A percentile compares a stretch with the other conserved stretches of the same genome.
These are phyloP conservation scores for Colletotrichum limetticola DNA, from an alignment of 2,329 filamentous ascomycete genomes.

Conservation along the genomic window DNA sequence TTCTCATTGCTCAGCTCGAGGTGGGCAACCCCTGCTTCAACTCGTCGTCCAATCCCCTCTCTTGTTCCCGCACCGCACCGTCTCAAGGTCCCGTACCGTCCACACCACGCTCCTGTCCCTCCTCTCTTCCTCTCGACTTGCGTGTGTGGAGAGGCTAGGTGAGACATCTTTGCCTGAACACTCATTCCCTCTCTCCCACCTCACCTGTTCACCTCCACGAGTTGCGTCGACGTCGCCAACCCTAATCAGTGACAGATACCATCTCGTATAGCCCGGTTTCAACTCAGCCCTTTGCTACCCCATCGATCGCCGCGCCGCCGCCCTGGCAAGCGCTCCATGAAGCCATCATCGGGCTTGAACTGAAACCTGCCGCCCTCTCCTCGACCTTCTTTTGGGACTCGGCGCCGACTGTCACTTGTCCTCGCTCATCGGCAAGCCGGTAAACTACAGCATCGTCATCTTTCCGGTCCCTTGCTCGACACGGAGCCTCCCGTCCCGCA, in stretches of 20 bases:
- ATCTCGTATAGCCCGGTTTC: conserved; percentile 8
- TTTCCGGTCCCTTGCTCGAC: conserved; percentile 35
- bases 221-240: conserved; percentile 19
- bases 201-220: conserved; percentile 11
- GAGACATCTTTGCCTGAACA: conserved; percentile 33
- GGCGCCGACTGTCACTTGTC: conserved; percentile 15
- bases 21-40: conserved; percentile 29
- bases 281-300: conserved; percentile 14
- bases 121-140: conserved; percentile 16
- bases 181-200: conserved; percentile 20
- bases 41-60: conserved; percentile 32
- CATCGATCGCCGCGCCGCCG: conserved; percentile 9
- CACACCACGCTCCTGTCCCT: conserved; percentile 17
- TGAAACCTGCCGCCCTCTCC: conserved; percentile 31
- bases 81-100: not conserved
- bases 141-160: conserved; percentile 31
- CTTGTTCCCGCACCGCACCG: conserved; percentile 26
- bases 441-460: conserved; percentile 16
- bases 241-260: not conserved
- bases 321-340: conserved; percentile 30
- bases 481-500: conserved; percentile 34
- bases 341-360: conserved; percentile 31
- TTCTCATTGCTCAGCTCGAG: conserved; percentile 28
- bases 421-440: conserved; percentile 1
- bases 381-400: not conserved